Percentiles rank a stretch among this genome's conserved stretches.
Evolutionary conservation across 2,329 filamentous ascomycete genomes (phyloP).

Genomic region (Pseudocercospora musae): DNA sequence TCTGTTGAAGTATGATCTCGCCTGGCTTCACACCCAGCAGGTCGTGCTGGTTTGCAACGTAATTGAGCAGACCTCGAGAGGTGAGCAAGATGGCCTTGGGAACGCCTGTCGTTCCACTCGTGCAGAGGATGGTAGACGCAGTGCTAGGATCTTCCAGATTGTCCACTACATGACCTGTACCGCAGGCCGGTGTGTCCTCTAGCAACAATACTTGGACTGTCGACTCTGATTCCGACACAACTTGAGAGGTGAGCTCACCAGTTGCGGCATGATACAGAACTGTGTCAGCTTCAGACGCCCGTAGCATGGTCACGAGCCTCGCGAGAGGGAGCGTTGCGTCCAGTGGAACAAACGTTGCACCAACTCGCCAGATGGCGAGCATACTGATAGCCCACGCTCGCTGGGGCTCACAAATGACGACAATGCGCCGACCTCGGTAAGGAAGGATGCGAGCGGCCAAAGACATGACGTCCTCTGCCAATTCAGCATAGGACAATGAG

Average conservation of each 20-base stretch:
- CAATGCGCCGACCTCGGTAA: constrained; percentile 9
- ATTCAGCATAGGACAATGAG: constrained; percentile 14
- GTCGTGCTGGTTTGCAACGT: constrained; percentile 7
- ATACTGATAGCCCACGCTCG: constrained; percentile 15
- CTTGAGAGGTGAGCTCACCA: background rate
- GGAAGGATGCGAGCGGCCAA: constrained; percentile 6
- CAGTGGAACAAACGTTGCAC: constrained; percentile 15
- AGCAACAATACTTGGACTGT: constrained; percentile 5
- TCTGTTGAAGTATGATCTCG: constrained; percentile 39
- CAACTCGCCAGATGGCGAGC: constrained; percentile 12
- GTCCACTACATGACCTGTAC: background rate
- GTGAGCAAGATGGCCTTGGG: constrained; percentile 21
- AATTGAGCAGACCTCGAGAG: constrained; percentile 15
- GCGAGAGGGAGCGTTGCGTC: constrained; percentile 17
- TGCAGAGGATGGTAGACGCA: constrained; percentile 16
- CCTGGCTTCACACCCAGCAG: constrained; percentile 9
- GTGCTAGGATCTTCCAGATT: constrained; percentile 14
- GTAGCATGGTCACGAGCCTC: constrained; percentile 11
- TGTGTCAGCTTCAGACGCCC: constrained; percentile 11
- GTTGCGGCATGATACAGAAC: constrained; percentile 15
- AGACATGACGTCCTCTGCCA: constrained; percentile 2
- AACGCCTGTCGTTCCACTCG: constrained; percentile 19
- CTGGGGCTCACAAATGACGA: constrained; percentile 14
- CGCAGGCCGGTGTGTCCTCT: constrained; percentile 1
- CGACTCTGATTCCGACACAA: background rate